Percentiles rank a stretch among this genome's conserved stretches.
These are phyloP conservation scores for Pseudogymnoascus sp. DNA, from an alignment of 2,329 filamentous ascomycete species.

Conservation along the genomic window DNA sequence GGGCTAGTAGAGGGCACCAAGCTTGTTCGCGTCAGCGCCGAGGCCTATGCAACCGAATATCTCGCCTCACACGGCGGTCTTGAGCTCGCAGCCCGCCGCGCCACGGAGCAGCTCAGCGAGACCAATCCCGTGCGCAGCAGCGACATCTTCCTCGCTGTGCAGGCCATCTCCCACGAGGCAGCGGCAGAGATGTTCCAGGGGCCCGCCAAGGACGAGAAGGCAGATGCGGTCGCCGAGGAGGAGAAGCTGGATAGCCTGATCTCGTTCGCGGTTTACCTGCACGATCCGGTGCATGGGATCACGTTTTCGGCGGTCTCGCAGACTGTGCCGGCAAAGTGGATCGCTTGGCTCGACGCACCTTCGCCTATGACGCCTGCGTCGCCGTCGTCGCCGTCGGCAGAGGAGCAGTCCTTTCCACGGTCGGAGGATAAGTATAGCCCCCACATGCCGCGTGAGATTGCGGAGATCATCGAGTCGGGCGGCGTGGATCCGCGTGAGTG, in stretches of 20 bases:
- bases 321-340: slow-evolving; percentile 75
- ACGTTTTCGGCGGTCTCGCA: slow-evolving; percentile 80
- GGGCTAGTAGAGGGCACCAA: slow-evolving; percentile 84
- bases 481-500: slow-evolving; percentile 90
- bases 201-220: slow-evolving; percentile 48
- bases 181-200: slow-evolving; percentile 63
- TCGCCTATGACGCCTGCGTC: slow-evolving; percentile 46
- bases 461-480: slow-evolving; percentile 68
- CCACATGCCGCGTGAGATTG: slow-evolving; percentile 73
- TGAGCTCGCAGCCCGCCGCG: slow-evolving; percentile 70
- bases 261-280: slow-evolving; percentile 69
- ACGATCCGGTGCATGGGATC: slow-evolving; percentile 88
- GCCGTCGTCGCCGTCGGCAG: slow-evolving; percentile 22
- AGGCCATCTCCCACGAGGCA: slow-evolving; percentile 65
- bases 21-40: slow-evolving; percentile 80
- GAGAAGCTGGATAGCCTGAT: slow-evolving; percentile 53
- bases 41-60: slow-evolving; percentile 80
- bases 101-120: slow-evolving; percentile 71
- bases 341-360: slow-evolving; percentile 80
- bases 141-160: slow-evolving; percentile 92
- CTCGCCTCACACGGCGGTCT: slow-evolving; percentile 72
- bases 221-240: slow-evolving; percentile 43
- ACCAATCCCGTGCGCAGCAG: slow-evolving; percentile 85
- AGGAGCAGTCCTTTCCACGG: slow-evolving; percentile 31
- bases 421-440: slow-evolving; percentile 39